Percentiles rank a stretch among this genome's conserved stretches.
Evolutionary conservation across 306 rosid species (phyloP).

Genomic region (Senna tora): DNA sequence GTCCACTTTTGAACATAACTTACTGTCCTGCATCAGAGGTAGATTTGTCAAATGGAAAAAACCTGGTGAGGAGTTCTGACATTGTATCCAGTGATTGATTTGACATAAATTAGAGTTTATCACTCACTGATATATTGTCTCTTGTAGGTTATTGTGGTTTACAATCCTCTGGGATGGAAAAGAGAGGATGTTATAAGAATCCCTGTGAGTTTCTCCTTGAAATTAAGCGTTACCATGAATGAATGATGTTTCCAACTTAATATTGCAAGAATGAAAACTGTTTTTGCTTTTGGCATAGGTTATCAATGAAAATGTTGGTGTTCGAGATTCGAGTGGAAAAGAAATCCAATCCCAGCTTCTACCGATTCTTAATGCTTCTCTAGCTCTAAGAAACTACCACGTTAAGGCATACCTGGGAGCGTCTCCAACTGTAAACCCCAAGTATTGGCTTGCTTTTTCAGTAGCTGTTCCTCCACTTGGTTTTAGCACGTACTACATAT

Average conservation of each 20-base stretch:
- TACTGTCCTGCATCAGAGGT: slow-evolving; percentile 85
- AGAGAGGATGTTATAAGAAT: slow-evolving; percentile 77
- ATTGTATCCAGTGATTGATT: slow-evolving; percentile 23
- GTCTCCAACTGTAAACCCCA: slow-evolving; percentile 55
- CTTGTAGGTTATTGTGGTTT: slow-evolving; percentile 67
- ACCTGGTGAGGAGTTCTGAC: slow-evolving; percentile 58
- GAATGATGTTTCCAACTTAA: no score
- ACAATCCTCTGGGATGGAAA: slow-evolving; percentile 87
- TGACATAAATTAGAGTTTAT: neutral
- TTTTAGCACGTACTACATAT: slow-evolving; percentile 76
- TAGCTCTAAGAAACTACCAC: slow-evolving; percentile 56
- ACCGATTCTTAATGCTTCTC: slow-evolving; percentile 57
- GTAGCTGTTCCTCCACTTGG: slow-evolving; percentile 88
- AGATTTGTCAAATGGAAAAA: slow-evolving; percentile 64
- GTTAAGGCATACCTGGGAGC: slow-evolving; percentile 65
- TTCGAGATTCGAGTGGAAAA: slow-evolving; percentile 69
- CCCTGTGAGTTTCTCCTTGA: slow-evolving; percentile 64
- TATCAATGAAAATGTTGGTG: slow-evolving; percentile 55
- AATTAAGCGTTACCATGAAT: no score
- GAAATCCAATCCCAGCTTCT: slow-evolving; percentile 73
- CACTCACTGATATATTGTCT: slow-evolving; percentile 19
- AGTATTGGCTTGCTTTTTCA: slow-evolving; percentile 81
- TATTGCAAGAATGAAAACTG: neutral
- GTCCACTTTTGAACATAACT: slow-evolving; percentile 59
- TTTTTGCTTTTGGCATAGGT: slow-evolving; percentile 56